Evolutionary conservation across 805 yeast genomes (phyloP), one percentile per base, ranked within the genome.

Genomic region (Brettanomyces custersianus): DNA sequence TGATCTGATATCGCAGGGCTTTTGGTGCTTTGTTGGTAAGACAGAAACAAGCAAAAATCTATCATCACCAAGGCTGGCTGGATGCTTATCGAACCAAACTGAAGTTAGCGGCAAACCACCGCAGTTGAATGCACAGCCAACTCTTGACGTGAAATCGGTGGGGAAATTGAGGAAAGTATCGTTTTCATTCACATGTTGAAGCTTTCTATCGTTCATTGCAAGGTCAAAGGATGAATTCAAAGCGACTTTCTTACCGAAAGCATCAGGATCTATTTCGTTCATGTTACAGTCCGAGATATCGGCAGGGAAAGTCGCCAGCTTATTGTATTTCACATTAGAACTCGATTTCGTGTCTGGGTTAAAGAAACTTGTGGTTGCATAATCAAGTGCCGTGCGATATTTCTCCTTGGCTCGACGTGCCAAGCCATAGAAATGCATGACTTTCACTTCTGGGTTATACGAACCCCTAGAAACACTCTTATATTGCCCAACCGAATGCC

Each of bases 21-120:
- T 20, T 15, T 35, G 18, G 13, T 30, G 37, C 12, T 29, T 22
- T 7, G 35, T 20, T 17, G 43, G 38, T 9, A 47, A 35, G 5
- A 51, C 44, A 12, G 54, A 48, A 1, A 57, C 54, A 43, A 57
- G 55, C 12, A 58, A 31, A 33, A 45, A 58, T 17, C 15, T 25
- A 17, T 42, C 43, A 5, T 33, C 41, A 22, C 40, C 31, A 4
- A 49, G 36, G n/a, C n/a, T n/a, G n/a, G n/a, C n/a, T n/a, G n/a
- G n/a, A 4, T 34, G 23, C 23, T 43, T 41, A 27, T 51, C 46
- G 19, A 46, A 37, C 58, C 60, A 57, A 17, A 46, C 43, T 9
- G 48, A 37, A 5, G 40, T 34, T 10, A 55, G 17, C 4, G 62
- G 59, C 3, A 50, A 13, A 2, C 61, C 62, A 16, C 62, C 62